Base-by-base conservation (phyloP, 768 basidiomycete species). In the Phanerochaete sordida region DNA sequence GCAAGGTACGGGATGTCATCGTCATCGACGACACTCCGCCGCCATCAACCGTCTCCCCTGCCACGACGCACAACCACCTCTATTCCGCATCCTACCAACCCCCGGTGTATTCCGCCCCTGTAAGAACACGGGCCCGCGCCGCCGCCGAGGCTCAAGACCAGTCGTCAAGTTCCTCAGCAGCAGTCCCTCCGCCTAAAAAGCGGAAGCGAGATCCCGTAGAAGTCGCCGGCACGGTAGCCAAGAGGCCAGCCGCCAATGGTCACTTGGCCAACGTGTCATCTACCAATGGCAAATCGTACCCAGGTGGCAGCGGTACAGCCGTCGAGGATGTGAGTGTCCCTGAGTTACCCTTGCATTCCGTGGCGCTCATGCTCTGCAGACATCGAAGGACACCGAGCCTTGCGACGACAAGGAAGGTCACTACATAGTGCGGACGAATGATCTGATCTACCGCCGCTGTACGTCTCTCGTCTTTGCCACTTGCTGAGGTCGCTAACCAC, bases 381-480 rank as follows among this genome's bases (percentile, higher is more conserved):
- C 84, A 64, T 81, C 86, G 64, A 91, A 88, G 70, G 83, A 78
- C 19, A 76, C 83, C 62, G 79, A 85, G 52, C 77, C 91, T 57
- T 97, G 93, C 77, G 95, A 97, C 73, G 97, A 99, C 79, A 91
- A 96, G 75, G 97, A 99, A 71, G 97, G 97, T 15, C 97, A 99
- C 77, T 99, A 95, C 75, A 95, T 98, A 69, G 91, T 98, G 71
- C 86, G 88, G 61, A 85, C 90, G 54, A 92, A 93, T 74, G 95
- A 95, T 76, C 81, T 93, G 68, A 91, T 99, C 62, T 82, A 86
- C 70, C 81, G 82, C 66, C 88, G 91, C 67, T 96, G 95, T 93
- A 75, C 66, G 88, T 79, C 26, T 24, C 56, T 27, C 26, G 15
- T 3, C 19, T 19, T 9, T 33, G 47, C 43, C 24, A 33, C 54